Conservation (phyloP, 1,284 basidiomycete species). For the Puccinia horiana region DNA sequence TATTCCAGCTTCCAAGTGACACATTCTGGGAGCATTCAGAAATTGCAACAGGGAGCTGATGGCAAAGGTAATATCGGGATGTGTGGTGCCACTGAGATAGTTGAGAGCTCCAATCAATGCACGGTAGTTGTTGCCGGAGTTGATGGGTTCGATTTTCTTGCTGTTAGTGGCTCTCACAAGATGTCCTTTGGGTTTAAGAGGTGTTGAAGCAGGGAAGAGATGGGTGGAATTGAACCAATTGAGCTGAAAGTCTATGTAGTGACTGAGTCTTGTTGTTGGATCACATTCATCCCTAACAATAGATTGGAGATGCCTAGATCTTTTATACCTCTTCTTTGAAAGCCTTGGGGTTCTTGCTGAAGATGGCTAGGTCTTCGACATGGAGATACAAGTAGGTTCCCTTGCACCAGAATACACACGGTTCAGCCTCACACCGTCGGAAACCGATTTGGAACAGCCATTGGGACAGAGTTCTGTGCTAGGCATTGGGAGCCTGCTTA, state of each 20-base stretch:
- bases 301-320: background rate
- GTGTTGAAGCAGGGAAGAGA: background rate
- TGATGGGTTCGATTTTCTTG: background rate
- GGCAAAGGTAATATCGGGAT: too few relatives aligned
- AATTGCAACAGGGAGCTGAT: too few relatives aligned
- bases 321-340: background rate
- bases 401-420: slow-evolving; percentile 2
- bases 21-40: background rate
- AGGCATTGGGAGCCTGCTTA: background rate
- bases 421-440: background rate
- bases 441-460: too few relatives aligned
- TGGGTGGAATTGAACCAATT: background rate
- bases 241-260: background rate
- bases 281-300: background rate
- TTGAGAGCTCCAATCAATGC: too few relatives aligned
- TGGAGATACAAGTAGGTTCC: slow-evolving; percentile 1
- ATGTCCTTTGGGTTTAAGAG: background rate
- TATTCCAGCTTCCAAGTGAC: background rate
- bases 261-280: background rate
- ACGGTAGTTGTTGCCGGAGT: background rate
- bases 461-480: background rate
- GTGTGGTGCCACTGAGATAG: too few relatives aligned
- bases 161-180: too few relatives aligned
- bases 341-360: background rate
- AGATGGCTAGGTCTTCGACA: background rate